Base-by-base conservation (phyloP, 2,329 filamentous ascomycete species). In the Trichoderma semiorbis region DNA sequence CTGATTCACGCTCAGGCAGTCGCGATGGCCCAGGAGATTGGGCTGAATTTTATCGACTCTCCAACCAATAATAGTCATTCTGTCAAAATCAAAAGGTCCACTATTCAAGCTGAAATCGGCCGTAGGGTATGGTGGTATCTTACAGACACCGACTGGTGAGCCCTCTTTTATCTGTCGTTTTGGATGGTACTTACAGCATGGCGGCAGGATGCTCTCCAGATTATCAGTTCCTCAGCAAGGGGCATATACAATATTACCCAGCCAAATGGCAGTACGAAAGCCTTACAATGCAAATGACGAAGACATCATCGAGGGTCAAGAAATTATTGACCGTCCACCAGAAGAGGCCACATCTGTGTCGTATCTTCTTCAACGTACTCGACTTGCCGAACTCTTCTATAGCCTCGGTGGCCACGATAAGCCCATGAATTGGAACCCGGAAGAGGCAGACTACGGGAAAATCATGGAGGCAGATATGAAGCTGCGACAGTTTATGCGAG, bases 61-160 rank as follows among this genome's bases (percentile, higher is more conserved):
- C 73, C 74, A 5, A 74, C 75, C 4, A 16, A 60, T 70, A 8
- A 73, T 73, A 1, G 75, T 76, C 3, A 57, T 71, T 12, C 39
- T 6, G 11, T 24, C 7, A 10, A 11, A 18, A 24, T 75, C 77
- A 8, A 77, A 75, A 16, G 66, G 69, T 24, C 72, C 72, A 5
- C 76, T 75, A 16, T 30, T 78, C 2, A 76, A 76, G 43, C 75
- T 72, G 83, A 85, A 69, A 78, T 82, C 34, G 83, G 81, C 53
- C 77, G 83, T 21, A 78, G 83, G 58, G 74, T 83, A 8, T 85
- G 83, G 83, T 85, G 83, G 83, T 82, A 84, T 73, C 76, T 85
- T 5, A 78, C 78, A 5, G 76, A 80, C 0, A 81, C 79, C 6
- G 82, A 85, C 72, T 84, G 81, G 83, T 82, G 71, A 74, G 77